Conservation (phyloP, 192 early-diverging fungal genomes). For the Backusella circina region DNA sequence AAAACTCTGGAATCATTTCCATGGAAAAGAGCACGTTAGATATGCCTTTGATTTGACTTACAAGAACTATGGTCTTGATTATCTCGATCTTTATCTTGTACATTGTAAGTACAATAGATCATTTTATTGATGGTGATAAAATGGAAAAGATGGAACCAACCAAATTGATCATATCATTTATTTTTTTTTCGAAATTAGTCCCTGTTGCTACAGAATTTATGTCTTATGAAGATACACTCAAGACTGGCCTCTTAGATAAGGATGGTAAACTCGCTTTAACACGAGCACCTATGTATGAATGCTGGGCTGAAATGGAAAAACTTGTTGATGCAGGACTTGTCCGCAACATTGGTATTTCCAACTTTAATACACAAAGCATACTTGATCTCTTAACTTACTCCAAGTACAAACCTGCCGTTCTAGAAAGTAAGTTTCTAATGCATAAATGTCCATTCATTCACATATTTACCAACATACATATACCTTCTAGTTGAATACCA, state of each 20-base stretch:
- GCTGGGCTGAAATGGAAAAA: conserved; percentile 70
- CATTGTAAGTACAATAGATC: background rate
- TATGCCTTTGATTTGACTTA: background rate
- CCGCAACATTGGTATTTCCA: conserved; percentile 64
- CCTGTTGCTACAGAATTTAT: background rate
- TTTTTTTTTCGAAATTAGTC: background rate
- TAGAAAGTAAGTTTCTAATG: conserved; percentile 40
- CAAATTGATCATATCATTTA: no score
- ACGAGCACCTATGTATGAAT: conserved; percentile 48
- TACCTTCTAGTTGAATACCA: conserved; percentile 54
- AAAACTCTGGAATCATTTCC: conserved; percentile 63
- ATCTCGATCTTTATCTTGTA: conserved; percentile 55
- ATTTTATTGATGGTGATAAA: no score
- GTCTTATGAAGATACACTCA: background rate
- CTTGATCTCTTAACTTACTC: conserved; percentile 54
- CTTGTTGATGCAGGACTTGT: conserved; percentile 54
- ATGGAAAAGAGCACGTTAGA: conserved; percentile 31
- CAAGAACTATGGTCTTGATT: conserved; percentile 9
- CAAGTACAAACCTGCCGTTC: conserved; percentile 61
- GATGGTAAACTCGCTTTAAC: conserved; percentile 23
- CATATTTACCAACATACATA: background rate
- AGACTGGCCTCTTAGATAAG: conserved; percentile 24
- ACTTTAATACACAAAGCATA: conserved; percentile 43
- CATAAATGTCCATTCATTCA: background rate
- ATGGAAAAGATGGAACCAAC: no score